Percentiles rank a stretch among this genome's conserved stretches.
These are phyloP conservation scores for Goniomonas avonlea DNA, from an alignment of 78 protist species.

Conservation along the genomic window DNA sequence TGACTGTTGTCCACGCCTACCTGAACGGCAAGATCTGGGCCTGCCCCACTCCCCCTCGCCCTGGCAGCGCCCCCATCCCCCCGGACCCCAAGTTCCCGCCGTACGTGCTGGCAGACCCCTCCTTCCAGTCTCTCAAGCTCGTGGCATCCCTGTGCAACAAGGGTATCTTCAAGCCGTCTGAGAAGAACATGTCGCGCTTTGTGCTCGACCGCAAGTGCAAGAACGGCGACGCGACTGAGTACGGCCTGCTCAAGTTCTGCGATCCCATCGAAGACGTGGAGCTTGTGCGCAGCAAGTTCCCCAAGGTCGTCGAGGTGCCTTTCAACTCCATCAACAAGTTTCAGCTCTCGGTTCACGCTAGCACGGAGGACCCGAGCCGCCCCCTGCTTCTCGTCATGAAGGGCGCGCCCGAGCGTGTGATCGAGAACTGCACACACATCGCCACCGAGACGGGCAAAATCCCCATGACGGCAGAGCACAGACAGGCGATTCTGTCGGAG, in stretches of 20 bases:
- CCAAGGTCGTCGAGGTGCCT: conserved; percentile 68
- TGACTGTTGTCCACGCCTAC: too few species aligned
- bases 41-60: not conserved
- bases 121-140: conserved; percentile 33
- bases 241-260: conserved; percentile 66
- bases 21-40: not conserved
- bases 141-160: conserved; percentile 54
- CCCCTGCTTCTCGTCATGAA: conserved; percentile 35
- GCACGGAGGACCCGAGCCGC: not conserved
- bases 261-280: conserved; percentile 9
- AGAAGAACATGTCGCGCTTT: not conserved
- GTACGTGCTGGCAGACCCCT: too few species aligned
- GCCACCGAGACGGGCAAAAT: too few species aligned
- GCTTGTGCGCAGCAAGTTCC: not conserved
- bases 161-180: conserved; percentile 41
- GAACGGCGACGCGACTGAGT: conserved; percentile 81
- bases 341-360: conserved; percentile 55
- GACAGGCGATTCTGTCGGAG: not conserved
- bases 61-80: too few species aligned
- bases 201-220: not conserved
- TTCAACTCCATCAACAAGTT: conserved; percentile 91
- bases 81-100: too few species aligned
- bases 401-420: conserved; percentile 77
- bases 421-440: conserved; percentile 34
- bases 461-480: not conserved